A percentile compares a stretch with the other conserved stretches of the same genome.
Conservation (phyloP, 2,329 filamentous ascomycete genomes). For the Penicillium sp. region DNA sequence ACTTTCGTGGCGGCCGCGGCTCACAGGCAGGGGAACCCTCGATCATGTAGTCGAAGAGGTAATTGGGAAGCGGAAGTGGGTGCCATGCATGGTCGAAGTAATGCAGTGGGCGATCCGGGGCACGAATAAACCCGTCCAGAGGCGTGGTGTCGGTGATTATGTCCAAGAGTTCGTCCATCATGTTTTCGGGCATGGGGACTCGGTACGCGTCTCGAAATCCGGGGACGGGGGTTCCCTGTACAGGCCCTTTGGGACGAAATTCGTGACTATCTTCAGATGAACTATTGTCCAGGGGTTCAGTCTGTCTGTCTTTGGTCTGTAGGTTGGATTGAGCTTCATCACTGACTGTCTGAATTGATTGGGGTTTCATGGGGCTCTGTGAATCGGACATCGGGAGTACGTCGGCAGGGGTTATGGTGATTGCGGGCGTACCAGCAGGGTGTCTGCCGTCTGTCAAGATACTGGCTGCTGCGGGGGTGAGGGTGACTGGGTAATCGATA, state of each 20-base stretch:
- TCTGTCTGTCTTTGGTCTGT: neutral
- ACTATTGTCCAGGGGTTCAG: conserved; percentile 11
- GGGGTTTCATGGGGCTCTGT: conserved; percentile 10
- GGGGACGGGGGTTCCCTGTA: neutral
- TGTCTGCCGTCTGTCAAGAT: neutral
- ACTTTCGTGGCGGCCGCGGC: neutral
- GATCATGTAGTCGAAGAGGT: neutral
- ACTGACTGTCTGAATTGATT: conserved; percentile 17
- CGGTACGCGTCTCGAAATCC: neutral
- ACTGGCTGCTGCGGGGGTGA: neutral
- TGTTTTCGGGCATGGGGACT: conserved; percentile 8
- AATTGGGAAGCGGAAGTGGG: neutral
- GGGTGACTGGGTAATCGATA: neutral
- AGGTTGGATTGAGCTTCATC: neutral
- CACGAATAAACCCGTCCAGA: neutral
- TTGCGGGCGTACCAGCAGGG: neutral
- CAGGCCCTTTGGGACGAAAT: neutral
- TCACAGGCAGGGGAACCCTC: neutral
- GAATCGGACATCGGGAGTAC: conserved; percentile 1
- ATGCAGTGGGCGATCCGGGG: neutral
- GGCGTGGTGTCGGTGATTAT: conserved; percentile 3
- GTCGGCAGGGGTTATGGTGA: conserved; percentile 40
- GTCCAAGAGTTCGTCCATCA: neutral
- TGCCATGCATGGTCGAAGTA: neutral
- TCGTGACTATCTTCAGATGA: conserved; percentile 1